These are phyloP conservation scores for Fistulinella prunicolor DNA, from an alignment of 768 basidiomycete species.

Conservation along the genomic window DNA sequence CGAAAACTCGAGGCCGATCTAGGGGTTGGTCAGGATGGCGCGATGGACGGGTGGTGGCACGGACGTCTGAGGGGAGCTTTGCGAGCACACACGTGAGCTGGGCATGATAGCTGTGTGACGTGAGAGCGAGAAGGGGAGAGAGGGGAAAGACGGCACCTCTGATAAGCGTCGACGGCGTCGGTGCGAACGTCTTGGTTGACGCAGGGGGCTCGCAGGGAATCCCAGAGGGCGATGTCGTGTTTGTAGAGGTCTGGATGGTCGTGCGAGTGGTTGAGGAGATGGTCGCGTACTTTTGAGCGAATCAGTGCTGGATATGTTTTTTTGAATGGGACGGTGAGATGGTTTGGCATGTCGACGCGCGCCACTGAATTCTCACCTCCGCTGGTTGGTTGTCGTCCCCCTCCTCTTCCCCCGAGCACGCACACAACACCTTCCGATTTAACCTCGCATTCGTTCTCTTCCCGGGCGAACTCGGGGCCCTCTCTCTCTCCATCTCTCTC, in stretches of 20 bases:
- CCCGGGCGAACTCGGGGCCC: neutral
- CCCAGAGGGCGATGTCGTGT: constrained; percentile 73
- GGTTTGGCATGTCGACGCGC: constrained; percentile 64
- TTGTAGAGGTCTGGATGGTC: constrained; percentile 84
- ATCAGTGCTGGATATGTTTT: constrained; percentile 57
- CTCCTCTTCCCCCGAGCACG: no score
- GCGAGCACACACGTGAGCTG: constrained; percentile 81
- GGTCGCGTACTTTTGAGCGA: constrained; percentile 53
- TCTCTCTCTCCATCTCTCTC: no score
- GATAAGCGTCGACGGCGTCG: constrained; percentile 45
- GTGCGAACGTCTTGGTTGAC: constrained; percentile 57
- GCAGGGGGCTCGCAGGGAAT: constrained; percentile 55
- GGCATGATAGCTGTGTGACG: constrained; percentile 75
- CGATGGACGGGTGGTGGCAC: constrained; percentile 15
- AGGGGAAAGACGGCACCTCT: constrained; percentile 43
- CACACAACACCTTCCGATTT: no score
- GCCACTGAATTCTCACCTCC: constrained; percentile 4
- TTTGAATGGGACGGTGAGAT: constrained; percentile 74
- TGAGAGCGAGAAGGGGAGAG: no score
- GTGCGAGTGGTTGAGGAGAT: constrained; percentile 65
- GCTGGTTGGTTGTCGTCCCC: constrained; percentile 4
- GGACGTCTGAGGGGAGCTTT: constrained; percentile 80
- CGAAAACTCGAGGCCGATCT: constrained; percentile 71
- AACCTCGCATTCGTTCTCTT: neutral
- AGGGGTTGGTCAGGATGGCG: constrained; percentile 10